Evolutionary conservation across 2,329 filamentous ascomycete species (phyloP), one percentile per base, ranked within the genome.

Genomic region (Cyphellophora europaea): DNA sequence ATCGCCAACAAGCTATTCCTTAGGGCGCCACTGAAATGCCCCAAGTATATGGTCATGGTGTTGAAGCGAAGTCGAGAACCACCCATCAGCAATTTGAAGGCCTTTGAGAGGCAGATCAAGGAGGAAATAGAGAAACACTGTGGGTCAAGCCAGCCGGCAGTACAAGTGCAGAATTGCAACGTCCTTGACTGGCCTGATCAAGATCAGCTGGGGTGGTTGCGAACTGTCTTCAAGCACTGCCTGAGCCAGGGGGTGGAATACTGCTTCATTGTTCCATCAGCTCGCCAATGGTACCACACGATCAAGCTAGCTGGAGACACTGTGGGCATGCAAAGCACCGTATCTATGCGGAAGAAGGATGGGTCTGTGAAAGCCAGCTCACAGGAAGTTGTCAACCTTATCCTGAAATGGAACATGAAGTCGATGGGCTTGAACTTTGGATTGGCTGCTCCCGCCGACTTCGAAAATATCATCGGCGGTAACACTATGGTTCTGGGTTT

Each of bases 401-500:
- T 67, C 0, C 62, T 94, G 37, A 94, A 86, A 59, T 70, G 89
- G 57, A 94, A 94, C 50, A 63, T 89, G 30, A 93, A 91, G 57
- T 65, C 77, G 17, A 82, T 82, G 1, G 27, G 27, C n/a, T 10
- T 14, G 10, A 30, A 30, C n/a, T 30, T 13, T 13, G n/a, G n/a
- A n/a, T n/a, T n/a, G n/a, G n/a, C n/a, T n/a, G n/a, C n/a, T n/a
- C n/a, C n/a, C n/a, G n/a, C n/a, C n/a, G n/a, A n/a, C n/a, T 15
- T 16, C 4, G 27, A 13, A 6, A 30, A 14, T 30, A 13, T 30
- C 5, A 15, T 30, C 18, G 27, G 27, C 15, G 15, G 14, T 8
- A 30, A 14, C 45, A 91, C 86, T 0, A 94, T 95, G 78, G 62
- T 94, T 2, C 74, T 93, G 6, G 87, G 88, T 0, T 80, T 91